A percentile compares a stretch with the other conserved stretches of the same genome.
These are phyloP conservation scores for Hericium coralloides DNA, from an alignment of 768 basidiomycete species.

Conservation along the genomic window DNA sequence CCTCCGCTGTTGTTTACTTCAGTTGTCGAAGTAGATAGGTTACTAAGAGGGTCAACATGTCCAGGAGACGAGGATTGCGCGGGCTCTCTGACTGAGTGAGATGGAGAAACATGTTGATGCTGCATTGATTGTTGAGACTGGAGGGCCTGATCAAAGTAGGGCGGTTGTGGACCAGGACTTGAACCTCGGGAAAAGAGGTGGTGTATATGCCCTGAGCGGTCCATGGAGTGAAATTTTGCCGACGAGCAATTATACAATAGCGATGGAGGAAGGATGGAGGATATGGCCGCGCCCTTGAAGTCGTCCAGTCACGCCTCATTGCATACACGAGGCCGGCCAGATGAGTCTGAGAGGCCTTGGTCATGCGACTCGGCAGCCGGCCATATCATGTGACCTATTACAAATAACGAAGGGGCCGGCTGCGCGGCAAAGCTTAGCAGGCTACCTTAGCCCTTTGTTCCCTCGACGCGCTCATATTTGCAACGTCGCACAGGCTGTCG, in stretches of 20 bases:
- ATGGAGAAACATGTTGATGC: constrained; percentile 24
- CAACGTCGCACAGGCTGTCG: too few species aligned
- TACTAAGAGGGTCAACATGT: constrained; percentile 60
- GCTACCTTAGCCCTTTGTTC: too few species aligned
- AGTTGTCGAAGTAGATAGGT: constrained; percentile 30
- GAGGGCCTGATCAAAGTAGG: constrained; percentile 12
- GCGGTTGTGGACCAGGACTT: constrained; percentile 5
- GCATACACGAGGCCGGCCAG: constrained; percentile 20
- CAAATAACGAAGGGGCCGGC: too few species aligned
- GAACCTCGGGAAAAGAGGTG: constrained; percentile 15
- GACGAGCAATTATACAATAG: constrained; percentile 1
- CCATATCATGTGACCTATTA: too few species aligned
- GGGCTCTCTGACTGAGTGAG: constrained; percentile 26
- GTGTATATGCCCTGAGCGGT: constrained; percentile 11
- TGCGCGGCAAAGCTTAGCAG: too few species aligned
- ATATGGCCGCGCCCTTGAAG: not conserved
- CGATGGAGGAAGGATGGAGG: not conserved
- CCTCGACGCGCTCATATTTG: too few species aligned
- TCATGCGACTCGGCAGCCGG: too few species aligned
- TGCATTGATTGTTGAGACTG: constrained; percentile 11
- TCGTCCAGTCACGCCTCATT: constrained; percentile 8
- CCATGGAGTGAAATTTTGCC: constrained; percentile 5
- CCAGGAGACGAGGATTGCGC: constrained; percentile 40
- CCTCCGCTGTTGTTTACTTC: constrained; percentile 27
- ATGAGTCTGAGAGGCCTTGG: too few species aligned